Conservation (phyloP, 257 asterid species). For the Anisodus acutangulus region DNA sequence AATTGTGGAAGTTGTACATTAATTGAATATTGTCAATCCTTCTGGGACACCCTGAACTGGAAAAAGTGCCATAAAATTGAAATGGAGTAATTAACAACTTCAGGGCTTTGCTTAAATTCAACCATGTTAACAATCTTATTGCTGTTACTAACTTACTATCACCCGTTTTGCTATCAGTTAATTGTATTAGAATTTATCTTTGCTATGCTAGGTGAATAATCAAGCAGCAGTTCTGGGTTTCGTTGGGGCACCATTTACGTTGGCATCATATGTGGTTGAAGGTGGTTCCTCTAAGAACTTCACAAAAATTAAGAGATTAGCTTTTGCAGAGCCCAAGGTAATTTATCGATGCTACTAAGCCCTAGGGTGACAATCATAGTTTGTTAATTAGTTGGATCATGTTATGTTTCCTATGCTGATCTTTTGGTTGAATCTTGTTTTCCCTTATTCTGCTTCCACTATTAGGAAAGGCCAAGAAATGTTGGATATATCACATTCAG, state of each 20-base stretch:
- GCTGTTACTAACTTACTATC: conserved; percentile 17
- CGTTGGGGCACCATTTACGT: conserved; percentile 96
- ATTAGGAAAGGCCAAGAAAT: not conserved
- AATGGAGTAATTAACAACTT: not conserved
- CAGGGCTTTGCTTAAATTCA: conserved; percentile 1
- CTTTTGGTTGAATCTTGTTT: not conserved
- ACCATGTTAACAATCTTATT: not conserved
- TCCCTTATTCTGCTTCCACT: conserved; percentile 2
- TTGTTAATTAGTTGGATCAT: conserved; percentile 7
- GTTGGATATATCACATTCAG: conserved; percentile 17
- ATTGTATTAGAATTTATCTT: conserved; percentile 1
- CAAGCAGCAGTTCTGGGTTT: conserved; percentile 96
- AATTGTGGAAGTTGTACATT: not conserved
- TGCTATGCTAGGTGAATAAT: conserved; percentile 64
- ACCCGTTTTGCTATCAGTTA: conserved; percentile 8
- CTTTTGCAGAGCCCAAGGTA: conserved; percentile 92
- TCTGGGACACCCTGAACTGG: conserved; percentile 15
- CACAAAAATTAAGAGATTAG: conserved; percentile 78
- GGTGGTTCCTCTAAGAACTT: conserved; percentile 98
- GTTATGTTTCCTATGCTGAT: not conserved
- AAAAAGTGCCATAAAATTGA: not conserved
- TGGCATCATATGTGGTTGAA: conserved; percentile 91
- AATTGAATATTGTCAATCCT: not conserved
- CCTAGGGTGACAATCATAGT: not conserved
- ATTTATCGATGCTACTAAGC: not conserved